Base-by-base conservation (phyloP, 2,329 filamentous ascomycete genomes). In the Rhinocladiella similis region DNA sequence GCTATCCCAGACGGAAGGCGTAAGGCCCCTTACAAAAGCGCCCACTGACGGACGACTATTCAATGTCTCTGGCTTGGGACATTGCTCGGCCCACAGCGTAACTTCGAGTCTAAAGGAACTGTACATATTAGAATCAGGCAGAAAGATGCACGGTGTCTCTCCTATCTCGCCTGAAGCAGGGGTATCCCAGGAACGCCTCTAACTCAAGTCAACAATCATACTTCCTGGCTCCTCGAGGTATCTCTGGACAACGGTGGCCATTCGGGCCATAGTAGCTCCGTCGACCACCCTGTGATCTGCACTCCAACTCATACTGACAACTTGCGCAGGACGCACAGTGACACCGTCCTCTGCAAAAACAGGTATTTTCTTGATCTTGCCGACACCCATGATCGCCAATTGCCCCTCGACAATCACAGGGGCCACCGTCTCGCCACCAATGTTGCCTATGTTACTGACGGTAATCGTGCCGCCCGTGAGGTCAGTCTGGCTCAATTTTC, bases 261-360 rank as follows among this genome's bases (percentile, higher is more conserved):
- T 93, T 64, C 92, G 83, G 18, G 94, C 94, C 83, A 96, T 91
- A 58, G 92, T 96, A 46, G 93, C 93, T 1, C 94, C 94, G 73
- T 99, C 94, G 46, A 97, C 86, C 52, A 97, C 89, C 18, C 94
- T 81, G 74, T 99, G 94, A 73, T 97, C 92, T 5, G 93, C 93
- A 71, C 90, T 93, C 93, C 93, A 97, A 74, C 92, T 97, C 66
- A 97, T 91, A 69, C 95, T 91, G 70, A 88, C 87, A 59, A 95
- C 82, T 68, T 95, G 87, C 71, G 85, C 89, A 74, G 84, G 85
- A 12, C 92, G 80, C 12, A 97, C 77, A 70, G 72, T 82, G 72
- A 62, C 71, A 14, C 65, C 81, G 1, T 73, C 69, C 1, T 76
- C 73, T 55, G 78, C 75, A 72, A 97, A 97, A 2, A 90, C 88